Conservation (phyloP, 31 red algal genomes). For the Asparagopsis taxiformis region DNA sequence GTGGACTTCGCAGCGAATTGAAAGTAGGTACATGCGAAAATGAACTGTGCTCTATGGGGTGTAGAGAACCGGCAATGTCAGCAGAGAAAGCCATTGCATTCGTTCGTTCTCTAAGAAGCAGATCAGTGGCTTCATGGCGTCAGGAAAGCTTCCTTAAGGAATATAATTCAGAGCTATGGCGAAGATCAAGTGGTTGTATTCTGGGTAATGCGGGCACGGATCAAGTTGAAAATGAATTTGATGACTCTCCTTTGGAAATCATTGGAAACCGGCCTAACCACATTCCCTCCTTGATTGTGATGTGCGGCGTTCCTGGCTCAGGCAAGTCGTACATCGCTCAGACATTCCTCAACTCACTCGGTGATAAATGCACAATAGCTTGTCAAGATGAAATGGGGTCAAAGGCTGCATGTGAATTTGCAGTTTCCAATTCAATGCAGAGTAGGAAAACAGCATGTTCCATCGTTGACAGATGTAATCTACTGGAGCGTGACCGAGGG, state of each 20-base stretch:
- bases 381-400: constrained; percentile 18
- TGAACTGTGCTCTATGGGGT: neutral
- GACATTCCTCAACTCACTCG: neutral
- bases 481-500: neutral
- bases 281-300: constrained; percentile 12
- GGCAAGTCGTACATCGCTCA: constrained; percentile 10
- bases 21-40: neutral
- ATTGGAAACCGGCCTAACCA: neutral
- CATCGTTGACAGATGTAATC: constrained; percentile 31
- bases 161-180: constrained; percentile 10
- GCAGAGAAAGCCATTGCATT: neutral
- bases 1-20: neutral
- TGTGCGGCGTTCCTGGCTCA: constrained; percentile 18
- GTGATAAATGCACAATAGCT: neutral
- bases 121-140: neutral
- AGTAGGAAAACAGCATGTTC: neutral
- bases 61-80: constrained; percentile 9
- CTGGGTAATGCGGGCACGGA: neutral
- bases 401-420: neutral
- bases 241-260: neutral
- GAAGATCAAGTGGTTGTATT: neutral
- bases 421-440: neutral
- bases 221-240: neutral
- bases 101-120: neutral
- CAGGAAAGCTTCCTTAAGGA: constrained; percentile 9